Evolutionary conservation across 2,329 filamentous ascomycete genomes (phyloP), one percentile per base, ranked within the genome.

Genomic region (Diaporthe australafricana): DNA sequence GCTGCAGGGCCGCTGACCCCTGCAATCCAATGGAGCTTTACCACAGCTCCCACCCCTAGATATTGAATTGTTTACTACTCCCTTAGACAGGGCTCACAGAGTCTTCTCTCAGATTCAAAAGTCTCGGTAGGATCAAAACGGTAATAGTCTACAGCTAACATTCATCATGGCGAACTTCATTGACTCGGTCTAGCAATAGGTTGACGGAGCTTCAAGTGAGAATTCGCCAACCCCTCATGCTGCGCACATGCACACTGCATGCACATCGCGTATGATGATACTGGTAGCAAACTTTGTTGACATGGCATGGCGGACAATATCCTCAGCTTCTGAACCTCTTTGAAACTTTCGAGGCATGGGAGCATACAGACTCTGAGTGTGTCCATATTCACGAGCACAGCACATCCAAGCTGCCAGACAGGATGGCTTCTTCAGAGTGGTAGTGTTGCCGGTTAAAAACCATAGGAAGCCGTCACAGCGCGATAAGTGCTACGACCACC

Each of bases 381-480:
- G 20, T 9, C 5, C 1, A 16, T 22, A 48, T 14, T 4, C n/a
- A 12, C 7, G 35, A 9, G 27, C 27, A 20, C 1, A 52, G 30
- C 20, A 35, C 17, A 20, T 20, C 38, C 22, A 17, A 7, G 17
- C 11, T 32, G 7, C 27, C 20, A 9, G 20, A 38, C 12, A 27
- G 25, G 8, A 22, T 47, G 17, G 16, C 40, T 35, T 9, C 25
- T 62, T 4, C 25, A 32, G 11, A 45, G 30, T 35, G 38, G 53
- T 14, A 30, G 45, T 78, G 77, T 78, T 32, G 74, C 77, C 77
- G 76, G 52, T 73, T 74, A 73, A 63, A n/a, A 74, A 76, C 75
- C 77, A 79, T 79, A 70, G 76, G 77, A 78, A 75, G 75, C 71
- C 76, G 63, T 79, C 77, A 78, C 27, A 47, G 77, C 76, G 42